Conservation (phyloP, 176 grass and related monocot genomes). For the Ensete ventricosum region DNA sequence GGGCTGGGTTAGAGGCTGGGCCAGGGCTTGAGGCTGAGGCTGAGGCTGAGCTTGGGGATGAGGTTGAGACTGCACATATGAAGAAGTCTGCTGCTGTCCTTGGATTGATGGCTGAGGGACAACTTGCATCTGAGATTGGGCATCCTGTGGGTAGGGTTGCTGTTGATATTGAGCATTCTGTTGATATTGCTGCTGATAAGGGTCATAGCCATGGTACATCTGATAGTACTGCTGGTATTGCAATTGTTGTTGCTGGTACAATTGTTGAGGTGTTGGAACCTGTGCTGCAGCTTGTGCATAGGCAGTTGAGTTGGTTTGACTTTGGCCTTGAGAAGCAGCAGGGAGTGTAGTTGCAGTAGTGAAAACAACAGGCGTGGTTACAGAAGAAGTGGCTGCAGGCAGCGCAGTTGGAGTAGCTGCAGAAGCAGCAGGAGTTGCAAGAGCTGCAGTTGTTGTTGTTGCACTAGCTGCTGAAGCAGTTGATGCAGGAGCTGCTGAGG, state of each 20-base stretch:
- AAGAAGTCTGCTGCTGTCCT: constrained; percentile 35
- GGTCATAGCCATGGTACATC: constrained; percentile 61
- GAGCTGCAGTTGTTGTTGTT: constrained; percentile 4
- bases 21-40: constrained; percentile 2
- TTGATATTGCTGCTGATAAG: constrained; percentile 66
- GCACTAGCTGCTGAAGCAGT: constrained; percentile 11
- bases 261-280: constrained; percentile 50
- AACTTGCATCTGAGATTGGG: constrained; percentile 39
- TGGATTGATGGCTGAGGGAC: constrained; percentile 26
- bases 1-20: constrained; percentile 25
- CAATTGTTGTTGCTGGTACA: constrained; percentile 68
- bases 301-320: background rate
- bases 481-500: constrained; percentile 32
- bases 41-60: constrained; percentile 22
- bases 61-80: constrained; percentile 37
- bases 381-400: background rate
- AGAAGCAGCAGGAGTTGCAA: constrained; percentile 13
- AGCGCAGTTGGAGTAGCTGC: constrained; percentile 12
- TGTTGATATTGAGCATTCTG: constrained; percentile 58
- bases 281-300: constrained; percentile 30
- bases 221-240: constrained; percentile 77
- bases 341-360: constrained; percentile 1
- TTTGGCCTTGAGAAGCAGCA: constrained; percentile 31
- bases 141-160: constrained; percentile 42
- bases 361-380: too few relatives aligned